Evolutionary conservation across 495 filamentous ascomycete genomes (phyloP), one percentile per base, ranked within the genome.

Genomic region (Tuber brumale): DNA sequence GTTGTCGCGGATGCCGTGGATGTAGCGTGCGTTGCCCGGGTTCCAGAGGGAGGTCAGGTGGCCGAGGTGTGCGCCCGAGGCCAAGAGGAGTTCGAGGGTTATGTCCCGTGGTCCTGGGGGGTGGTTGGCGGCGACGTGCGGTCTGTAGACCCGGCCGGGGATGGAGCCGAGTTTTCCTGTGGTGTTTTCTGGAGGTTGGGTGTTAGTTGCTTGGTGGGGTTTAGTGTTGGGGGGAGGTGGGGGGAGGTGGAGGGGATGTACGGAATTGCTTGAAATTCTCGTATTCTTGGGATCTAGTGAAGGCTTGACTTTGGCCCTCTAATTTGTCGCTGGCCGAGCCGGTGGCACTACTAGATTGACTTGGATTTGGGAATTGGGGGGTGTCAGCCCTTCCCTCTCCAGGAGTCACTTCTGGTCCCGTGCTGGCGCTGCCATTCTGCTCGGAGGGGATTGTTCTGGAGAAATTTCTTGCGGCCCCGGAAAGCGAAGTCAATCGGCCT

Each of bases 21-120:
- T 98, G 85, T 98, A 98, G 57, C 93, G 91, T 71, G 93, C 90
- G 87, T 98, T 99, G 57, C 90, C 90, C 21, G 96, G 95, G 86
- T 98, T 96, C 95, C 95, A 99, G 74, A 94, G 89, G 70, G 94
- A 93, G 3, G 92, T 95, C 80, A 91, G 87, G 86, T 98, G 95
- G 76, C 95, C 95, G 82, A 98, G 89, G 86, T 99, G 95, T 43
- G 90, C 90, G 84, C 97, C 93, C 16, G 91, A 90, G 39, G 95
- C 95, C 86, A 99, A 91, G 78, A 99, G 90, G 73, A 97, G 88
- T 86, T 97, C 94, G 74, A 99, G 91, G 74, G 94, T 94, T 70
- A 97, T 89, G 78, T 97, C 91, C 79, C 89, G 86, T 39, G 93
- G 90, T 27, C 85, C 84, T 7, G 94, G 93, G 1, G 96, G 95